These are phyloP conservation scores for Schizophyllum commune DNA, from an alignment of 1,284 basidiomycete species.

Conservation along the genomic window DNA sequence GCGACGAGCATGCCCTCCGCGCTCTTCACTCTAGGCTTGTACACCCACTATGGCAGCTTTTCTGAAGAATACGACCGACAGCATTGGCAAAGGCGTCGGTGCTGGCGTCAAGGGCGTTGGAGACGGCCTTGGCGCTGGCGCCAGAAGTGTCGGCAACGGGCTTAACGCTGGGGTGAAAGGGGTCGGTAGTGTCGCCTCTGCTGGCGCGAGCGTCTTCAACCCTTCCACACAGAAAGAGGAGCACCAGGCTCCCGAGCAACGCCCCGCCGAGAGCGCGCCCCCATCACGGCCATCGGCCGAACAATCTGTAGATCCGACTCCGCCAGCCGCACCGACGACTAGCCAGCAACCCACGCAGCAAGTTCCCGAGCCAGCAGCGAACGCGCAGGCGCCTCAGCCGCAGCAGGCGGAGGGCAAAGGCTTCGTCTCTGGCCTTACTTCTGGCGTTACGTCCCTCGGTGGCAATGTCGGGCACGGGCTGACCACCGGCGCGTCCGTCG, in stretches of 20 bases:
- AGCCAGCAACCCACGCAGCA: background rate
- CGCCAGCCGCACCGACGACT: background rate
- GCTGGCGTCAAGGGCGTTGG: slow-evolving; percentile 2
- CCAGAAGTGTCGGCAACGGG: slow-evolving; percentile 1
- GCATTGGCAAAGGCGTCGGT: slow-evolving; percentile 1
- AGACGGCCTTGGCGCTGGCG: slow-evolving; percentile 2
- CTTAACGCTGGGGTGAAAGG: background rate
- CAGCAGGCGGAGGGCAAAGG: background rate
- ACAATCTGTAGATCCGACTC: background rate
- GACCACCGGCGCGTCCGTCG: background rate
- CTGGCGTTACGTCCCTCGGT: background rate
- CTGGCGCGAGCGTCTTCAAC: background rate
- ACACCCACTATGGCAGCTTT: slow-evolving; percentile 1
- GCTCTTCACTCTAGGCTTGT: background rate
- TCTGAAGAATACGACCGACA: slow-evolving; percentile 3
- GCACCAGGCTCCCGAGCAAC: background rate
- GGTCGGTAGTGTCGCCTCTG: background rate
- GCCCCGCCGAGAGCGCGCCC: background rate
- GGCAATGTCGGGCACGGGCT: background rate
- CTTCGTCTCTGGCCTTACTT: background rate
- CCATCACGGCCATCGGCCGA: too few species aligned
- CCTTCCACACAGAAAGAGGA: background rate
- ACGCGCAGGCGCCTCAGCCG: background rate
- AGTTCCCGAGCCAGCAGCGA: background rate
- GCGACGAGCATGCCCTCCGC: background rate